Evolutionary conservation across 73 alveolate genomes (phyloP).

Genomic region (Paramecium bursaria): DNA sequence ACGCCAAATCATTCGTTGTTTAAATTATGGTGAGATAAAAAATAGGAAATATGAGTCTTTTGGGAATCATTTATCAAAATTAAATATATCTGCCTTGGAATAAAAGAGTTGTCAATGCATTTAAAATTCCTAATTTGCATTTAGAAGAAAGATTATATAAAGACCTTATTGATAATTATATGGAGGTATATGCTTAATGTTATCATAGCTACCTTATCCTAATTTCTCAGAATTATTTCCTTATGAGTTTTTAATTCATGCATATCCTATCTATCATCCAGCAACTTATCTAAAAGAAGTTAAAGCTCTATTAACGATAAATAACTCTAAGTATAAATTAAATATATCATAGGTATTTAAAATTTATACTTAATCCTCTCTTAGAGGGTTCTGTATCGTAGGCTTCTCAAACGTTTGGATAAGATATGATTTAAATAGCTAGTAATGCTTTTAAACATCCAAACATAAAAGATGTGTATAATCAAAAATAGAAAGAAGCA

Average conservation of each 20-base stretch:
- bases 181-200: background rate
- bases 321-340: slow-evolving; percentile 7
- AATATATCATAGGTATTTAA: too few relatives aligned
- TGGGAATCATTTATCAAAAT: slow-evolving; percentile 19
- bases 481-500: background rate
- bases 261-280: slow-evolving; percentile 19
- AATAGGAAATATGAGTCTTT: slow-evolving; percentile 4
- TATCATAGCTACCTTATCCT: slow-evolving; percentile 10
- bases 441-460: background rate
- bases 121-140: slow-evolving; percentile 47
- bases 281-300: slow-evolving; percentile 35
- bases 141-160: background rate
- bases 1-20: background rate
- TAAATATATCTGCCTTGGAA: slow-evolving; percentile 36
- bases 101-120: slow-evolving; percentile 26
- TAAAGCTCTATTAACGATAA: slow-evolving; percentile 2
- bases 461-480: background rate
- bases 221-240: slow-evolving; percentile 38
- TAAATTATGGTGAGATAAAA: background rate
- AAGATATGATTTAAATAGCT: background rate
- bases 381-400: background rate
- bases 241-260: slow-evolving; percentile 8
- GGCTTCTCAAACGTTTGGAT: background rate
- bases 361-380: background rate
- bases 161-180: too few relatives aligned